These are phyloP conservation scores for Cryphonectria nitschkei DNA, from an alignment of 2,329 filamentous ascomycete genomes.

Conservation along the genomic window DNA sequence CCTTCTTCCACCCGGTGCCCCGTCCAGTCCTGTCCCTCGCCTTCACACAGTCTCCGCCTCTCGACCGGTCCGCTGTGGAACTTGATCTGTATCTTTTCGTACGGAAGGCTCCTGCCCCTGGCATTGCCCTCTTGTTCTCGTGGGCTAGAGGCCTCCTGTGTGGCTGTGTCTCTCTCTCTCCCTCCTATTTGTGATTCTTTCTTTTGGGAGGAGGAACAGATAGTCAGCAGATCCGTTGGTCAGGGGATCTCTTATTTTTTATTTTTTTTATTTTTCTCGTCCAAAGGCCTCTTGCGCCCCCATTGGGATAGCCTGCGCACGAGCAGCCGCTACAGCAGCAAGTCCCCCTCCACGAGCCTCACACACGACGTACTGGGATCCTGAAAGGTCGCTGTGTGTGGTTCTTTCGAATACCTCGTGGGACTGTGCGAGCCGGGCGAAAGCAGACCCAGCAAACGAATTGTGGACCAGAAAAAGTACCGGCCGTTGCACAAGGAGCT, in stretches of 20 bases:
- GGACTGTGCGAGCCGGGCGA: slow-evolving; percentile 13
- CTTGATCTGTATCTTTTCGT: slow-evolving; percentile 24
- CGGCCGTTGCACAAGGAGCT: slow-evolving; percentile 27
- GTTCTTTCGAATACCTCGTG: not conserved
- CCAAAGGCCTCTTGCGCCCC: slow-evolving; percentile 1
- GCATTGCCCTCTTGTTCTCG: slow-evolving; percentile 10
- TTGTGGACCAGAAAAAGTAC: slow-evolving; percentile 20
- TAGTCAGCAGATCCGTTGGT: slow-evolving; percentile 11
- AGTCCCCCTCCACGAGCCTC: slow-evolving; percentile 20
- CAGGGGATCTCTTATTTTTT: not conserved
- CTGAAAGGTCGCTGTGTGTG: not conserved
- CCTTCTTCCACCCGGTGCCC: slow-evolving; percentile 21
- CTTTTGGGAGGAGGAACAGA: not conserved
- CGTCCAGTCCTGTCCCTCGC: slow-evolving; percentile 23
- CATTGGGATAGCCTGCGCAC: slow-evolving; percentile 18
- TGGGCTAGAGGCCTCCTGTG: slow-evolving; percentile 22
- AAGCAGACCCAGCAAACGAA: slow-evolving; percentile 17
- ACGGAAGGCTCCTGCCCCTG: slow-evolving; percentile 23
- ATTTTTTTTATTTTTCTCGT: too few species aligned
- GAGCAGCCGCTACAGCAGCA: slow-evolving; percentile 22
- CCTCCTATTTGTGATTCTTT: not conserved
- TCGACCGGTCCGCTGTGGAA: slow-evolving; percentile 21
- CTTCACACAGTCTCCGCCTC: slow-evolving; percentile 24
- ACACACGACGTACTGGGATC: slow-evolving; percentile 14
- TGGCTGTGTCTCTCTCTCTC: slow-evolving; percentile 2